phyloP scores from a whole-genome alignment of 441 rosid species.

The Daphne laureola region DNA sequence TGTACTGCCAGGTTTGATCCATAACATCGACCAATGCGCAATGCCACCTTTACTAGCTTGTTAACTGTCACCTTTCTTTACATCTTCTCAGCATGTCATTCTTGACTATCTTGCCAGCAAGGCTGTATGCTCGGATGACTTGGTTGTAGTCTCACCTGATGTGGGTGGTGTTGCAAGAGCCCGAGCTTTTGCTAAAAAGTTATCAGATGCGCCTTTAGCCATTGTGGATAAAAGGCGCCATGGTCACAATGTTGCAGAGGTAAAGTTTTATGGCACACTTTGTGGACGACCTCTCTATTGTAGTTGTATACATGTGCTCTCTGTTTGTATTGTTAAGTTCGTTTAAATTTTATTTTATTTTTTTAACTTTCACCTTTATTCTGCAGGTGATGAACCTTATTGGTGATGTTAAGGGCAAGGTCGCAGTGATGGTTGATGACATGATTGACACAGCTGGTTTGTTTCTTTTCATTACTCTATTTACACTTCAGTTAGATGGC shows the following conservation, averaged over 20 bases:
- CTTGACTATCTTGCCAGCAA: slow-evolving; percentile 84
- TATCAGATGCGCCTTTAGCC: slow-evolving; percentile 63
- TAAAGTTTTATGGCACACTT: slow-evolving; percentile 13
- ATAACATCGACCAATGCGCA: background rate
- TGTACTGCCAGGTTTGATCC: slow-evolving; percentile 44
- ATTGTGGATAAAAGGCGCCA: slow-evolving; percentile 82
- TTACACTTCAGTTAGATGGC: too few species aligned
- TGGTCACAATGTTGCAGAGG: slow-evolving; percentile 84
- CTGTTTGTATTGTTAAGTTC: background rate
- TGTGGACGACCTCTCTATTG: too few species aligned
- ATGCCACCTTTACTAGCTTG: slow-evolving; percentile 3
- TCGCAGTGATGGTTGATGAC: slow-evolving; percentile 92
- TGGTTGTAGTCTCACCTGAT: slow-evolving; percentile 74
- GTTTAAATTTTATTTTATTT: background rate
- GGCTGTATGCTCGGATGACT: slow-evolving; percentile 44
- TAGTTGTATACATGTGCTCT: background rate
- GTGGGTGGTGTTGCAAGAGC: slow-evolving; percentile 82
- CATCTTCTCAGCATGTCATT: slow-evolving; percentile 45
- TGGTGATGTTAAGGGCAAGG: slow-evolving; percentile 82
- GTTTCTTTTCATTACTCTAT: slow-evolving; percentile 4
- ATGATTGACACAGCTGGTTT: slow-evolving; percentile 93
- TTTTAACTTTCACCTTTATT: slow-evolving; percentile 1
- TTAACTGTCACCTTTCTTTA: background rate
- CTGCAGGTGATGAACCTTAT: slow-evolving; percentile 85
- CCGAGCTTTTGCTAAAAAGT: slow-evolving; percentile 67